Base-by-base conservation (phyloP, 2,329 filamentous ascomycete species). In the Pseudogymnoascus sp. region DNA sequence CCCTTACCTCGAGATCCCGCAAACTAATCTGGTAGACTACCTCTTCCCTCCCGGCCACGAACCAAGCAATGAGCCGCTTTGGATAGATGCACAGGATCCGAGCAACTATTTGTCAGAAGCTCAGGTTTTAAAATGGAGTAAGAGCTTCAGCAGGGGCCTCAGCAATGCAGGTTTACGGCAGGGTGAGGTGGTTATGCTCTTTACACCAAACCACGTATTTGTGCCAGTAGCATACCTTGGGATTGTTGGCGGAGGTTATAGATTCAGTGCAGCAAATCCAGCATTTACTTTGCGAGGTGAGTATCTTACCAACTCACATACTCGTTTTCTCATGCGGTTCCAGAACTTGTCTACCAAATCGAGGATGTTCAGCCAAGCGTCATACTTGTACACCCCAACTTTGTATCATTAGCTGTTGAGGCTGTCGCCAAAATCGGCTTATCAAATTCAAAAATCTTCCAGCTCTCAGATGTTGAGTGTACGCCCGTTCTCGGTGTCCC, bases 181-280 rank as follows among this genome's bases (percentile, higher is more conserved):
- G 60, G 79, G 79, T 11, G 82, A 84, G 61, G 79, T 82, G 1
- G 79, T 83, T 34, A 77, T 84, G 76, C 76, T 83, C 46, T 82
- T 79, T 67, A 80, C 79, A 0, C 77, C 79, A 1, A 85, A 84
- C 68, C 80, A 83, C 65, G 78, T 85, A 40, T 82, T 81, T 66
- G 77, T 84, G 1, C 82, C 82, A 0, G 79, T 80, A 3, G 79
- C 79, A 12, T 84, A 83, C 67, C 73, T 84, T 4, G 82, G 80
- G 2, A 78, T 82, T 40, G 78, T 82, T 1, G 82, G 82, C 0
- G 77, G 77, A 21, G 81, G 81, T 2, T 78, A 76, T 64, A 76
- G 81, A 21, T 85, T 85, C 71, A 84, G 78, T 61, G 82, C 80
- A 18, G 80, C 78, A 3, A 84, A 84, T 68, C 81, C 82, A 12